A percentile compares a stretch with the other conserved stretches of the same genome.
These are phyloP conservation scores for Colletotrichum agaves DNA, from an alignment of 2,329 filamentous ascomycete genomes.

Conservation along the genomic window DNA sequence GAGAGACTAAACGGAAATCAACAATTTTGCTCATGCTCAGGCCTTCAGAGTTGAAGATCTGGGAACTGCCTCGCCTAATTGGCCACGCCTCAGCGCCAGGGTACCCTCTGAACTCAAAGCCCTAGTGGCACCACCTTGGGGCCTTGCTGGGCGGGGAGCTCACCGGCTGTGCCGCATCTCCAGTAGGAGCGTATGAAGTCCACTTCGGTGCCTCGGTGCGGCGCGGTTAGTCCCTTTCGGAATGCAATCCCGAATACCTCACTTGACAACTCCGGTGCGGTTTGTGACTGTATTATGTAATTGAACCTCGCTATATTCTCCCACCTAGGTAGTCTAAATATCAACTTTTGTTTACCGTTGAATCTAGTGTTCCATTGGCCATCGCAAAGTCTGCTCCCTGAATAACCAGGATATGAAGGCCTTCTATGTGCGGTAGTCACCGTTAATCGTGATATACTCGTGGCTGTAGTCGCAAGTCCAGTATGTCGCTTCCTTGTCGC, in stretches of 20 bases:
- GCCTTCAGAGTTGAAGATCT: too few relatives aligned
- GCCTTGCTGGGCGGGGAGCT: slow-evolving; percentile 18
- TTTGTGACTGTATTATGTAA: background rate
- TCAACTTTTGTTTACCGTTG: background rate
- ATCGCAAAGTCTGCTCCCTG: background rate
- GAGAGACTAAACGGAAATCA: too few relatives aligned
- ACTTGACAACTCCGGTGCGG: background rate
- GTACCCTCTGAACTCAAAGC: background rate
- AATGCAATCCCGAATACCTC: background rate
- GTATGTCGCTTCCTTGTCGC: slow-evolving; percentile 74
- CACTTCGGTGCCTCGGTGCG: slow-evolving; percentile 32
- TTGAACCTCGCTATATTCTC: background rate
- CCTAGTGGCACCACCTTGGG: slow-evolving; percentile 22
- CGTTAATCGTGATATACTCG: slow-evolving; percentile 79
- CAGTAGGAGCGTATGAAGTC: slow-evolving; percentile 13
- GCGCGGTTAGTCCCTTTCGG: slow-evolving; percentile 4
- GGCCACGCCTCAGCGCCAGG: slow-evolving; percentile 1
- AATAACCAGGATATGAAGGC: background rate
- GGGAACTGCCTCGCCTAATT: too few relatives aligned
- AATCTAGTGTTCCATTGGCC: background rate
- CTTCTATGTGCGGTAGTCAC: slow-evolving; percentile 68
- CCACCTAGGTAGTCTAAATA: slow-evolving; percentile 11
- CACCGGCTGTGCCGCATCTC: slow-evolving; percentile 7
- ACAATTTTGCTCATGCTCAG: too few relatives aligned
- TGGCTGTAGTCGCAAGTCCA: slow-evolving; percentile 92